Base-by-base conservation (phyloP, 768 basidiomycete genomes). In the Rhodocollybia butyracea region DNA sequence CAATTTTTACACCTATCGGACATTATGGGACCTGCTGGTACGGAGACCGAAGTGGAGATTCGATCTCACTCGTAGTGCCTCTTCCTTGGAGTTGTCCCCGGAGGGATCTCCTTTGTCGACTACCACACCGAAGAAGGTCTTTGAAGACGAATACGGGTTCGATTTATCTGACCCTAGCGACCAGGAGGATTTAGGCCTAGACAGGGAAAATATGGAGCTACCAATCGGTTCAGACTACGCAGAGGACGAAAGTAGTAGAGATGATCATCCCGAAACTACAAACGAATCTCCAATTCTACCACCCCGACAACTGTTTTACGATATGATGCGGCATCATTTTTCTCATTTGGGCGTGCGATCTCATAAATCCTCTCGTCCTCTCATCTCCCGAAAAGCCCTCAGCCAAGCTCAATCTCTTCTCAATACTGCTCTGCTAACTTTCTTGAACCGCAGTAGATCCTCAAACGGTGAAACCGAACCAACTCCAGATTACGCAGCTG, bases 101-200 rank as follows among this genome's bases (percentile, higher is more conserved):
- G n/a, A 45, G 13, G 43, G n/a, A n/a, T n/a, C n/a, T n/a, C n/a
- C n/a, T n/a, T n/a, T n/a, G n/a, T n/a, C 43, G 26, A 45, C 15
- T 10, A 19, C 10, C 22, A 11, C 10, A 42, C 21, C 22, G 17
- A 42, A n/a, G 43, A 29, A 45, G 17, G 26, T 45, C 26, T 34
- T 34, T 17, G 48, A 34, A 21, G 48, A 50, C 22, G 48, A 50
- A 50, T 50, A 50, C 24, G 48, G 48, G 31, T 50, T 50, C 13
- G 48, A 50, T 34, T n/a, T n/a, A n/a, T n/a, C n/a, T n/a, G n/a
- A n/a, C n/a, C n/a, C n/a, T n/a, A n/a, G n/a, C n/a, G n/a, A n/a
- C n/a, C n/a, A n/a, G n/a, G n/a, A n/a, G n/a, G n/a, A n/a, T n/a
- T n/a, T n/a, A n/a, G n/a, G n/a, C n/a, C n/a, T n/a, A n/a, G n/a